Percentiles rank a stretch among this genome's conserved stretches.
Evolutionary conservation across 2,329 filamentous ascomycete species (phyloP).

Genomic region (Exophiala viscosa): DNA sequence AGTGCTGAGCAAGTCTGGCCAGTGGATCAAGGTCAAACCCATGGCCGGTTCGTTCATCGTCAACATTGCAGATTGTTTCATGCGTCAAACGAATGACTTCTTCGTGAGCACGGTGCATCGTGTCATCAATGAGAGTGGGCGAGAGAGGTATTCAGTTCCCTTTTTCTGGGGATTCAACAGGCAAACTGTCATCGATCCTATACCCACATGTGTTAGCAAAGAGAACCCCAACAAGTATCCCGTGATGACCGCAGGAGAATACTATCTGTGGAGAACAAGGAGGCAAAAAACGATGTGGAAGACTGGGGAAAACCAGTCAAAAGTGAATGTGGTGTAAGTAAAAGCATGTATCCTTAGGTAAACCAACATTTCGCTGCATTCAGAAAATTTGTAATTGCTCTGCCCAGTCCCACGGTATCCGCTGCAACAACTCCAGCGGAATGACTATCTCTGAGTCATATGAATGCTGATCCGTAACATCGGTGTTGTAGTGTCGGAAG

Average conservation of each 20-base stretch:
- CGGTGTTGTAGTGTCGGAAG: background rate
- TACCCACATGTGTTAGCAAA: slow-evolving; percentile 31
- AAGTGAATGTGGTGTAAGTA: background rate
- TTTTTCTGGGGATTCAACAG: slow-evolving; percentile 35
- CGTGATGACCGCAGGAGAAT: slow-evolving; percentile 33
- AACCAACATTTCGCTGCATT: background rate
- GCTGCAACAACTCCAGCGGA: slow-evolving; percentile 6
- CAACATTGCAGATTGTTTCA: slow-evolving; percentile 46
- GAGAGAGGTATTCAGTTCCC: slow-evolving; percentile 39
- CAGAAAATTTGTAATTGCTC: slow-evolving; percentile 1
- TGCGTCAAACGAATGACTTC: slow-evolving; percentile 42
- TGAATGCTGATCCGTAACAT: background rate
- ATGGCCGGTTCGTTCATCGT: slow-evolving; percentile 43
- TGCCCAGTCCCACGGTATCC: slow-evolving; percentile 11
- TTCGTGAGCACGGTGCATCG: slow-evolving; percentile 43
- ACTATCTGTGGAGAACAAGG: slow-evolving; percentile 27
- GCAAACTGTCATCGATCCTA: slow-evolving; percentile 26
- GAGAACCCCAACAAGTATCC: slow-evolving; percentile 33
- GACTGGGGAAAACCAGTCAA: slow-evolving; percentile 2
- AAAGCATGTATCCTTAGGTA: background rate
- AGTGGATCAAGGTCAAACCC: slow-evolving; percentile 44
- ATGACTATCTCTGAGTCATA: slow-evolving; percentile 1
- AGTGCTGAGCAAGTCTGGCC: slow-evolving; percentile 43
- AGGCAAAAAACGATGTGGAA: slow-evolving; percentile 6
- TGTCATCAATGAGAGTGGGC: slow-evolving; percentile 37